These are phyloP conservation scores for Hygrocybe coccinea DNA, from an alignment of 768 basidiomycete species.

Conservation along the genomic window DNA sequence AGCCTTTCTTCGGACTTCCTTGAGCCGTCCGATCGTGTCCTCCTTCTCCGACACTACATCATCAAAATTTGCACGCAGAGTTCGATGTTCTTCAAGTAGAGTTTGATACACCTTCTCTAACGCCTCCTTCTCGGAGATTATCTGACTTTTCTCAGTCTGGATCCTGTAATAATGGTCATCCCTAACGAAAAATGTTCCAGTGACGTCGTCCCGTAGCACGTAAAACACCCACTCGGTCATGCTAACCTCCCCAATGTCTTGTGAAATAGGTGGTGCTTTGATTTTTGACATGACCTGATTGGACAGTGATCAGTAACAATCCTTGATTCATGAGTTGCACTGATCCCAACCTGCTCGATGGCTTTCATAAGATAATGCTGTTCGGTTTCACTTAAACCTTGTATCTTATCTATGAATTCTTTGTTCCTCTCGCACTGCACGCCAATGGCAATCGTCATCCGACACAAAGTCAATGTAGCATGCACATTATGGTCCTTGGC, in stretches of 20 bases:
- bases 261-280: constrained; percentile 42
- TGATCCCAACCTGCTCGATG: constrained; percentile 75
- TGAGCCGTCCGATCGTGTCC: constrained; percentile 60
- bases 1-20: constrained; percentile 53
- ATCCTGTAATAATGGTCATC: constrained; percentile 87
- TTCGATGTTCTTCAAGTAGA: constrained; percentile 70
- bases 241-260: constrained; percentile 48
- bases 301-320: background rate
- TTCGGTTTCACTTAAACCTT: constrained; percentile 71
- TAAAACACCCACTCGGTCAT: constrained; percentile 71
- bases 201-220: background rate
- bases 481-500: constrained; percentile 67
- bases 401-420: constrained; percentile 85
- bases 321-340: background rate
- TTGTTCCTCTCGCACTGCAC: constrained; percentile 88
- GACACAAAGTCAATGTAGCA: constrained; percentile 71
- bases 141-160: constrained; percentile 72
- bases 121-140: constrained; percentile 80
- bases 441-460: constrained; percentile 77
- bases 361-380: constrained; percentile 91
- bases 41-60: constrained; percentile 76
- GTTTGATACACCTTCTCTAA: constrained; percentile 76
- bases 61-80: constrained; percentile 70
- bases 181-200: constrained; percentile 32
- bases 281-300: constrained; percentile 74